Percentiles rank a stretch among this genome's conserved stretches.
These are phyloP conservation scores for Lipomyces spencermartinsiae DNA, from an alignment of 805 yeast species.

Conservation along the genomic window DNA sequence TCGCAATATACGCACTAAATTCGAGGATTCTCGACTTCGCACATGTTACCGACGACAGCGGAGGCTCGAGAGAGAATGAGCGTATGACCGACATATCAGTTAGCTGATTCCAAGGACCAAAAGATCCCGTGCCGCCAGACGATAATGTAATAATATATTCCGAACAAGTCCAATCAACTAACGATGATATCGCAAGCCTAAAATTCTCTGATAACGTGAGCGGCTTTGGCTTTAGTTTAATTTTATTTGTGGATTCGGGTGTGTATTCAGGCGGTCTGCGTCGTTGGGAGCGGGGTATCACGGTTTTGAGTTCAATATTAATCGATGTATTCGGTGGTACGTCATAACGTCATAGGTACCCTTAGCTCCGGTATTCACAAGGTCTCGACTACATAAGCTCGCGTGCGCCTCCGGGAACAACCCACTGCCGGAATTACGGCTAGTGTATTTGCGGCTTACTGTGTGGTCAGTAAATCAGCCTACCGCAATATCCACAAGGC, in stretches of 20 bases:
- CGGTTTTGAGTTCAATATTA: not conserved
- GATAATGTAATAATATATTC: not conserved
- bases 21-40: constrained; percentile 27
- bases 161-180: not conserved
- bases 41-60: constrained; percentile 21
- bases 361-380: too few relatives aligned
- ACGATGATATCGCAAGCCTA: not conserved
- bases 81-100: not conserved
- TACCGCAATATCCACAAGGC: too few relatives aligned
- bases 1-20: constrained; percentile 26
- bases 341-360: too few relatives aligned
- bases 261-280: too few relatives aligned
- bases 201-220: too few relatives aligned
- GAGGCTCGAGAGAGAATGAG: constrained; percentile 21
- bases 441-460: too few relatives aligned
- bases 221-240: too few relatives aligned
- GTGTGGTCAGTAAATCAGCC: too few relatives aligned
- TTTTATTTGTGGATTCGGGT: not conserved
- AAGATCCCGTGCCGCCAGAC: not conserved
- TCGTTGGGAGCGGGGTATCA: not conserved
- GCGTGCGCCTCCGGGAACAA: too few relatives aligned
- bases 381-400: too few relatives aligned
- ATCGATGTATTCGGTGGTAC: not conserved
- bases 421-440: too few relatives aligned
- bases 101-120: not conserved